Base-by-base conservation (phyloP, 164 flowering plant genomes). In the Buxus sempervirens region DNA sequence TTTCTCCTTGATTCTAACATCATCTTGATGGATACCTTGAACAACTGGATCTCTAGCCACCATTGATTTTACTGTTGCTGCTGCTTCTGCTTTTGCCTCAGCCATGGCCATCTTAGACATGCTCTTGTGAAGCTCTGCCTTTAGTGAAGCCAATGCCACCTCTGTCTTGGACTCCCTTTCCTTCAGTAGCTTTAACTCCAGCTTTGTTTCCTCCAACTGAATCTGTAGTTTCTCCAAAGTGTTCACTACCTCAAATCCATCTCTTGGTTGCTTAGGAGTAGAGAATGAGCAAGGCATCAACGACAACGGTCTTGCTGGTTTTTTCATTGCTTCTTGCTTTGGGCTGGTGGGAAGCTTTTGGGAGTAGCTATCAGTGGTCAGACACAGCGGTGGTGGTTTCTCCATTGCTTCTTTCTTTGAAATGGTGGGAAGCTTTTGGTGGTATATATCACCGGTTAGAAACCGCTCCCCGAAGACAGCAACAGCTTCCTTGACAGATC, bases 401-500 rank as follows among this genome's bases (percentile, higher is more conserved):
- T n/a, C n/a, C n/a, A n/a, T n/a, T n/a, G n/a, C n/a, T n/a, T n/a
- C n/a, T n/a, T n/a, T n/a, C n/a, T n/a, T n/a, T n/a, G n/a, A n/a
- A n/a, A n/a, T n/a, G n/a, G n/a, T n/a, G n/a, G n/a, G n/a, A n/a
- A n/a, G n/a, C n/a, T n/a, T n/a, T n/a, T n/a, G n/a, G n/a, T n/a
- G n/a, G n/a, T n/a, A 74, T 54, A 75, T 56, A 1, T 83, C 83
- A 16, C 79, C 76, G 21, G 77, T 72, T 7, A 86, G 82, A 59
- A 90, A 64, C 23, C 87, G 85, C 62, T 93, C 87, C 0, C 90
- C 95, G 61, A 90, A 93, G 18, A 88, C 62, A 41, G 86, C 93
- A 0, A 93, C 89, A 4, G 98, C 96, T 67, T 93, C 98, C 73
- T 86, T 90, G 25, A 93, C 96, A 0, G 98, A 93, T 64, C 84